phyloP scores from a whole-genome alignment of 108 stramenopile species.

The Pseudonitzschia pungens region DNA sequence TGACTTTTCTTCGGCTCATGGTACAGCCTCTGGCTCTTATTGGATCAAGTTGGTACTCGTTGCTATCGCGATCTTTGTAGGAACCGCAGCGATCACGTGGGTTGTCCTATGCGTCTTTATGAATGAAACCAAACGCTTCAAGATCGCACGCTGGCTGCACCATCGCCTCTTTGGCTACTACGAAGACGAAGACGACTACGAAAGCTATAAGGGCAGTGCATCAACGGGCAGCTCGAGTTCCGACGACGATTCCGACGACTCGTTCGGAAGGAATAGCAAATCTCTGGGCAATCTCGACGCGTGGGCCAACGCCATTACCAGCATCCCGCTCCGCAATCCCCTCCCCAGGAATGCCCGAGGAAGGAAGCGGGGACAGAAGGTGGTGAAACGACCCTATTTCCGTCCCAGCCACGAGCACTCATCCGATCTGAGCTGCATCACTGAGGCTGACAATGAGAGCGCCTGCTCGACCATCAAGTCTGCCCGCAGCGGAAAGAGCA shows the following conservation, averaged over 20 bases:
- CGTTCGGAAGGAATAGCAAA: background rate
- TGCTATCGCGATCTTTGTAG: background rate
- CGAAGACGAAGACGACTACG: background rate
- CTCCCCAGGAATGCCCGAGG: background rate
- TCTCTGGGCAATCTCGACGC: conserved; percentile 24
- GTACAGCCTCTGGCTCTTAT: background rate
- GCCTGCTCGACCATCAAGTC: background rate
- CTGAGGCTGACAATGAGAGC: conserved; percentile 12
- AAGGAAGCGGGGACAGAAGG: background rate
- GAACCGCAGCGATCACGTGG: conserved; percentile 17
- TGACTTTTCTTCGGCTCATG: background rate
- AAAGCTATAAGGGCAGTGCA: background rate
- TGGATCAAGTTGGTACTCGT: background rate
- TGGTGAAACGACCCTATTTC: background rate
- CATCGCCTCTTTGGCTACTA: background rate
- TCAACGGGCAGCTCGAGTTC: background rate
- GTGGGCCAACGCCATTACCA: conserved; percentile 37
- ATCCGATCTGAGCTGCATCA: conserved; percentile 10
- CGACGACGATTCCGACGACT: background rate
- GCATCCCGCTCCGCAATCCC: conserved; percentile 28
- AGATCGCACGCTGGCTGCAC: background rate
- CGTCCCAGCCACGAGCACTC: conserved; percentile 3
- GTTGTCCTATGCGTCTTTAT: conserved; percentile 13
- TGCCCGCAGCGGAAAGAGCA: background rate
- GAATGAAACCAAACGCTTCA: background rate